phyloP scores from a whole-genome alignment of 768 basidiomycete species.

The Suillus placidus region DNA sequence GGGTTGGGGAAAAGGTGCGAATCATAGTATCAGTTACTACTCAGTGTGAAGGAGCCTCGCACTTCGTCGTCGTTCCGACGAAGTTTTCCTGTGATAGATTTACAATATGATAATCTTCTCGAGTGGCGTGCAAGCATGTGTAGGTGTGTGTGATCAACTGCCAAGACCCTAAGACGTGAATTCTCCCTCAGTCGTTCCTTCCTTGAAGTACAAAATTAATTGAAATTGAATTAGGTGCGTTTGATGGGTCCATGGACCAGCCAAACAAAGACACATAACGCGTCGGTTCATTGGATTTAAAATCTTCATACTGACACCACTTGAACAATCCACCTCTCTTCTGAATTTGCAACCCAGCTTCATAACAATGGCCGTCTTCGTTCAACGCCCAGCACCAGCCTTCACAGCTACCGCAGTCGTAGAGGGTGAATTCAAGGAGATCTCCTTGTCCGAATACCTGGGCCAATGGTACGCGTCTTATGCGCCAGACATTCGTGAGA shows the following conservation, averaged over 20 bases:
- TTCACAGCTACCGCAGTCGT: constrained; percentile 77
- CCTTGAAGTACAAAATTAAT: too few relatives aligned
- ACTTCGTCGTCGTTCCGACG: too few relatives aligned
- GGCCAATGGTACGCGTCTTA: constrained; percentile 73
- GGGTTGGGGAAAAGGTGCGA: too few relatives aligned
- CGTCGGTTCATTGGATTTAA: constrained; percentile 18
- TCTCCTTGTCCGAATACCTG: constrained; percentile 70
- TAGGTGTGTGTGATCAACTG: too few relatives aligned
- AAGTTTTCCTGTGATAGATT: too few relatives aligned
- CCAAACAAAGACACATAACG: constrained; percentile 34
- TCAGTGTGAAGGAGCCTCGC: too few relatives aligned
- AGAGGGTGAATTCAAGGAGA: constrained; percentile 75
- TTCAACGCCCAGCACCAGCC: constrained; percentile 86
- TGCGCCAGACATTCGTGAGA: constrained; percentile 9
- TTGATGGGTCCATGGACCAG: background rate
- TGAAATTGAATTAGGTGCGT: too few relatives aligned
- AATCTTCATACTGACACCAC: constrained; percentile 15
- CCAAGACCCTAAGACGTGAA: too few relatives aligned
- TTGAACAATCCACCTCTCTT: constrained; percentile 1
- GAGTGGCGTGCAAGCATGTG: too few relatives aligned
- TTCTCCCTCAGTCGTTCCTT: too few relatives aligned
- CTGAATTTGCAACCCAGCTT: background rate
- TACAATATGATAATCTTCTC: too few relatives aligned
- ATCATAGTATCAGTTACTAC: too few relatives aligned
- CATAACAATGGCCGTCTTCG: constrained; percentile 46